These are phyloP conservation scores for Omphalotus olearius DNA, from an alignment of 1,284 basidiomycete species.

Conservation along the genomic window DNA sequence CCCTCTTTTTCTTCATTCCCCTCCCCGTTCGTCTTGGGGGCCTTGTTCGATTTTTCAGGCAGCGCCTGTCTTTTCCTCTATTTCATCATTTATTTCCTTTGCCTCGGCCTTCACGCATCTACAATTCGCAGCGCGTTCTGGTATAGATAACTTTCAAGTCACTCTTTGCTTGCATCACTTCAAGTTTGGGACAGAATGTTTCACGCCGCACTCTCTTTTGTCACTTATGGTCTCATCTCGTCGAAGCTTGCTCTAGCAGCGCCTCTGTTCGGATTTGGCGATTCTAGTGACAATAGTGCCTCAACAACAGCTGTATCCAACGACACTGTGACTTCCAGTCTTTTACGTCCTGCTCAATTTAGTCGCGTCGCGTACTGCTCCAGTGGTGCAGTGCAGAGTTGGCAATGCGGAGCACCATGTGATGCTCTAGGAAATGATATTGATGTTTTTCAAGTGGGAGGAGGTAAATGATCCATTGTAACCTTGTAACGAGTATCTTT, in stretches of 20 bases:
- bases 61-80: neutral
- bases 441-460: slow-evolving; percentile 32
- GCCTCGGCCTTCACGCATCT: neutral
- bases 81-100: neutral
- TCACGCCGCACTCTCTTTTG: neutral
- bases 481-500: slow-evolving; percentile 3
- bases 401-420: slow-evolving; percentile 34
- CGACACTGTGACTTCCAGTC: slow-evolving; percentile 6
- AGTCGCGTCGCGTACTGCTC: slow-evolving; percentile 38
- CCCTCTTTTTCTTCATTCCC: neutral
- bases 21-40: neutral
- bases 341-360: slow-evolving; percentile 36
- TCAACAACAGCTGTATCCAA: slow-evolving; percentile 9
- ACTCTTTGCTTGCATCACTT: neutral
- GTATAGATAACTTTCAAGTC: neutral
- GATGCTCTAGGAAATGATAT: slow-evolving; percentile 25
- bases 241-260: slow-evolving; percentile 4
- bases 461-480: slow-evolving; percentile 25
- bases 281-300: slow-evolving; percentile 4
- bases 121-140: neutral
- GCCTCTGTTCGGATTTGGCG: slow-evolving; percentile 7
- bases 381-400: slow-evolving; percentile 25
- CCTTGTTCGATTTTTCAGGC: neutral
- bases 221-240: slow-evolving; percentile 3
- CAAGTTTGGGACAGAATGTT: neutral